phyloP scores from a whole-genome alignment of 2,329 filamentous ascomycete species.

The Colletotrichum trifolii region DNA sequence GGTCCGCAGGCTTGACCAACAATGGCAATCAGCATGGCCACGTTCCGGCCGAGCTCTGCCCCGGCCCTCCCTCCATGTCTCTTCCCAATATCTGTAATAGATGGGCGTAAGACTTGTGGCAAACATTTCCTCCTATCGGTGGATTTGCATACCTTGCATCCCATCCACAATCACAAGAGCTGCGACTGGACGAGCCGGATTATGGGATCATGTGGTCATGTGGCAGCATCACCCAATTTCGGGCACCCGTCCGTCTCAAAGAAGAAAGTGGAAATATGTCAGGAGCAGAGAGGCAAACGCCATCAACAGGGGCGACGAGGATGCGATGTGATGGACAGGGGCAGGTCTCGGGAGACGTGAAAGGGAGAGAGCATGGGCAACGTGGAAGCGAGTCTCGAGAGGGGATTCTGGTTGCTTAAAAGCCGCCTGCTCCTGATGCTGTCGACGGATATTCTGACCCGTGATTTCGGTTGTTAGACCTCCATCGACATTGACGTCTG shows the following conservation, averaged over 20 bases:
- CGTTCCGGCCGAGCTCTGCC: conserved; percentile 22
- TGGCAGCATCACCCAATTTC: conserved; percentile 10
- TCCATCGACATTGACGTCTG: conserved; percentile 17
- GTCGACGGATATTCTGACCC: background rate
- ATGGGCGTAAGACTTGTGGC: background rate
- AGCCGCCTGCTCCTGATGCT: background rate
- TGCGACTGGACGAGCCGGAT: conserved; percentile 21
- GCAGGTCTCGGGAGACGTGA: background rate
- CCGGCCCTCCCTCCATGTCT: conserved; percentile 2
- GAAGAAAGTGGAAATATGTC: conserved; percentile 16
- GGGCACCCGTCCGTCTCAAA: conserved; percentile 8
- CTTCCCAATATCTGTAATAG: background rate
- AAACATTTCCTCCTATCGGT: conserved; percentile 36
- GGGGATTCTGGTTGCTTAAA: conserved; percentile 20
- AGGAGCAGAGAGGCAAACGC: background rate
- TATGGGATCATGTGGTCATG: conserved; percentile 22
- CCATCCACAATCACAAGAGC: conserved; percentile 14
- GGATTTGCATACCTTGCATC: conserved; percentile 16
- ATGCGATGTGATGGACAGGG: conserved; percentile 1
- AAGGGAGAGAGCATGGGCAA: too few species aligned
- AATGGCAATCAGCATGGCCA: conserved; percentile 34
- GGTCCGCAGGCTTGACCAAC: conserved; percentile 31
- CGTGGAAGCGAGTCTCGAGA: background rate
- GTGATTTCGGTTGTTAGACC: conserved; percentile 17
- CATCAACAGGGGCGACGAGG: background rate